Base-by-base conservation (phyloP, 2,329 filamentous ascomycete species). In the Escovopsis sp. region DNA sequence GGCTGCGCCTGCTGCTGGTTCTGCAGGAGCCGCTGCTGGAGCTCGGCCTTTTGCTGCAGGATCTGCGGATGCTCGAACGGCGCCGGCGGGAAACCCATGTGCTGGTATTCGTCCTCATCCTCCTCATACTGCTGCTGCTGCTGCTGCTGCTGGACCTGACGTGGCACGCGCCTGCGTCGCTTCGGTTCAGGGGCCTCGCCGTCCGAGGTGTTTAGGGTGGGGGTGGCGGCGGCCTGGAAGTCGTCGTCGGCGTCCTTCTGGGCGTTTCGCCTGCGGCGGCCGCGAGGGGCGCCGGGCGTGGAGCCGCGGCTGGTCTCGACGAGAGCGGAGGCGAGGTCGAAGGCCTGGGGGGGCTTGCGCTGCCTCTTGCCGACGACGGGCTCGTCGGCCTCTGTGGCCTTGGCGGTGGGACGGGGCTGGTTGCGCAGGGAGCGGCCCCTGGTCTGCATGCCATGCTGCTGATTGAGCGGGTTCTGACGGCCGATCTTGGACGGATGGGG, bases 401-500 rank as follows among this genome's bases (percentile, higher is more conserved):
- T 75, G 46, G 68, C 70, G 3, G 72, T 77, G 50, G 70, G 70
- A 54, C 68, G 70, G 6, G 70, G 71, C 45, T 75, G 69, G 51
- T 74, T 73, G 41, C 74, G 70, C 33, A 77, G 61, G 32, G 74
- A 66, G 28, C 73, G 66, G 4, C 61, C 61, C 12, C 68, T 67
- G 39, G 73, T 73, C 48, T 68, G 66, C 45, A 69, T 62, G 26
- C 73, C 73, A 19, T 53, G 55, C 32, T 63, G 61, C 49, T 79
- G 74, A 9, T 64, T 67, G 33, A 72, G 60, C 1, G 74, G 73
- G 45, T 79, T 73, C 53, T 81, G 77, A 33, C 65, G 64, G 18
- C 75, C 74, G 45, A 78, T 65, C 56, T 73, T 73, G 46, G 67
- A 68, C 3, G 69, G 67, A 41, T 75, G 70, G 9, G 70, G 65